phyloP scores from a whole-genome alignment of 179 eudicot species.

The Heliamphora pulchella region DNA sequence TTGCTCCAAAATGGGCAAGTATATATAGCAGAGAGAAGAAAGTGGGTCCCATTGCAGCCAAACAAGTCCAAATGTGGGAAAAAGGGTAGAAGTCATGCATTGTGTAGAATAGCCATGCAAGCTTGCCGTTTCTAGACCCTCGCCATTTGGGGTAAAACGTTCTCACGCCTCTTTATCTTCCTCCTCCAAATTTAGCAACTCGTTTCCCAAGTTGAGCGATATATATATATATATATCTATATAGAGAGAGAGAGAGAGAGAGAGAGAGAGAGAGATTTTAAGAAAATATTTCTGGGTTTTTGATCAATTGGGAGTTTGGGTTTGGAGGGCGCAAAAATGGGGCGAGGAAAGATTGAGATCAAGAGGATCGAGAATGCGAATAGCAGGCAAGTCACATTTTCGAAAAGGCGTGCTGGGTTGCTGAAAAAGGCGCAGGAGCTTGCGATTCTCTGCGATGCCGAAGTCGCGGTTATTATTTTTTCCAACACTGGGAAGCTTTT shows the following conservation, averaged over 20 bases:
- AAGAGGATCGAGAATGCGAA: slow-evolving; percentile 58
- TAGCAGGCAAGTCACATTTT: slow-evolving; percentile 63
- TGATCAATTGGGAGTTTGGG: slow-evolving; percentile 11
- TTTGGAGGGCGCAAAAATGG: slow-evolving; percentile 28
- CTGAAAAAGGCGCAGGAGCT: slow-evolving; percentile 59
- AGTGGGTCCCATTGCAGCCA: slow-evolving; percentile 26
- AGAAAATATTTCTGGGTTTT: slow-evolving; percentile 7
- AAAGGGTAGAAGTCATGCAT: slow-evolving; percentile 28
- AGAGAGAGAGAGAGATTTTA: not conserved
- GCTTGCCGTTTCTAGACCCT: slow-evolving; percentile 42
- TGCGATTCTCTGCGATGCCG: slow-evolving; percentile 51
- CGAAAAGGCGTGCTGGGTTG: slow-evolving; percentile 53
- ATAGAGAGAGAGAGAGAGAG: not conserved
- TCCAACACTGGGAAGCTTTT: slow-evolving; percentile 56
- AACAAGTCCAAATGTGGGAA: slow-evolving; percentile 37
- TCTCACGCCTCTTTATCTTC: slow-evolving; percentile 22
- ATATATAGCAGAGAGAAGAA: not conserved
- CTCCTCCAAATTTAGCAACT: slow-evolving; percentile 33
- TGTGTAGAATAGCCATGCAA: slow-evolving; percentile 45
- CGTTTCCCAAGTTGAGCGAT: slow-evolving; percentile 23
- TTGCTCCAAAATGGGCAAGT: not conserved
- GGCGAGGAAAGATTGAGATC: slow-evolving; percentile 58
- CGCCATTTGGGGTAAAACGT: slow-evolving; percentile 26
- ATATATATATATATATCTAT: not conserved
- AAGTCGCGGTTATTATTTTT: slow-evolving; percentile 56